Evolutionary conservation across 331 rosid genomes (phyloP).

Genomic region (Stylosanthes scabra): DNA sequence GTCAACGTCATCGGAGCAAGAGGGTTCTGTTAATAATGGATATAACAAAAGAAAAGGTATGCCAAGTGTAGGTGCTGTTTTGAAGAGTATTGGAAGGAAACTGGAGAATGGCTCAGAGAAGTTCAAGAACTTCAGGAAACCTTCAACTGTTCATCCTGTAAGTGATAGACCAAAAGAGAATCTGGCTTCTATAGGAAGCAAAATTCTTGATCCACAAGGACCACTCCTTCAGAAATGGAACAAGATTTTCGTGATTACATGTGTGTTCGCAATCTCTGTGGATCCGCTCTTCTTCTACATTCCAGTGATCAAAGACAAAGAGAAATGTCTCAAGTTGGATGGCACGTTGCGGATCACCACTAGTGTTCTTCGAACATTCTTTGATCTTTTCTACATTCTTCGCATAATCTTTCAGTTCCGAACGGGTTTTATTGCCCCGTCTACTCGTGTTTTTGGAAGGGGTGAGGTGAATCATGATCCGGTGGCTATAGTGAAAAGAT

Average conservation of each 20-base stretch:
- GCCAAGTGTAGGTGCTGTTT: slow-evolving; percentile 36
- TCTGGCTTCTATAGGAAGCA: slow-evolving; percentile 29
- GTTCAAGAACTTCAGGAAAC: slow-evolving; percentile 43
- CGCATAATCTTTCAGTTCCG: slow-evolving; percentile 78
- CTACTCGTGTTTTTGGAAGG: slow-evolving; percentile 90
- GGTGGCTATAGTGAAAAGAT: slow-evolving; percentile 69
- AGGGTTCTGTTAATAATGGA: slow-evolving; percentile 37
- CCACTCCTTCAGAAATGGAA: slow-evolving; percentile 81
- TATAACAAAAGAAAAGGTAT: slow-evolving; percentile 41
- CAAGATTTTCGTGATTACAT: slow-evolving; percentile 74
- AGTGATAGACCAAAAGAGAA: slow-evolving; percentile 43
- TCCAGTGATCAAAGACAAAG: slow-evolving; percentile 40
- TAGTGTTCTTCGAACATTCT: slow-evolving; percentile 80
- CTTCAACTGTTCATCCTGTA: slow-evolving; percentile 41
- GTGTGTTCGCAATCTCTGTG: slow-evolving; percentile 77
- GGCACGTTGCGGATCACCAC: slow-evolving; percentile 48
- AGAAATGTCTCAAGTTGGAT: slow-evolving; percentile 51
- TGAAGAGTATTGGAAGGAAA: slow-evolving; percentile 46
- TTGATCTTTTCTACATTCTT: slow-evolving; percentile 74
- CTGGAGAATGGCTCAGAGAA: slow-evolving; percentile 39
- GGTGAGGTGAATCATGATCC: slow-evolving; percentile 72
- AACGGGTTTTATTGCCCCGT: slow-evolving; percentile 82
- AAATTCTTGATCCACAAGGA: slow-evolving; percentile 80
- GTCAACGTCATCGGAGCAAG: slow-evolving; percentile 55
- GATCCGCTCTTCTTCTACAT: slow-evolving; percentile 89